phyloP scores from a whole-genome alignment of 371 early-diverging fungal species.

The Haplosporangium sp. region DNA sequence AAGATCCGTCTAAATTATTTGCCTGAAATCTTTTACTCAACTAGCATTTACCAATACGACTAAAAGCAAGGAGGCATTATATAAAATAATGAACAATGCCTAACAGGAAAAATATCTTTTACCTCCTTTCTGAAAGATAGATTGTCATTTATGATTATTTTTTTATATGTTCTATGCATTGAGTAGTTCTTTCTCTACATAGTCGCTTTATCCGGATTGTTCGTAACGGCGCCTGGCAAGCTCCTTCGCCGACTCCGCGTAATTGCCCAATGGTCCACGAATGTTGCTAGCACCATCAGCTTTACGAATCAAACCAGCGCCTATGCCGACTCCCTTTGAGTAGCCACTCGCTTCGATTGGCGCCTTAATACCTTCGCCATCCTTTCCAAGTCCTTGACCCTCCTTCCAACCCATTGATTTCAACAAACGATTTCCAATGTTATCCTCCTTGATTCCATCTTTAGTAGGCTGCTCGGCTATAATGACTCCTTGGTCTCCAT shows the following conservation, averaged over 20 bases:
- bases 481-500: slow-evolving; percentile 17
- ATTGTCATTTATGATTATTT: background rate
- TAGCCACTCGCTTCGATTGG: slow-evolving; percentile 56
- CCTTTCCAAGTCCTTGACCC: slow-evolving; percentile 74
- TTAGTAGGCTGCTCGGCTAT: slow-evolving; percentile 56
- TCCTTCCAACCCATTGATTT: slow-evolving; percentile 80
- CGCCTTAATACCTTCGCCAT: slow-evolving; percentile 54
- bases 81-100: background rate
- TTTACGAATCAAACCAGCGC: slow-evolving; percentile 41
- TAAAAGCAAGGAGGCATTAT: background rate
- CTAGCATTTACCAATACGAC: background rate
- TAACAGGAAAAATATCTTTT: background rate
- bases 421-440: slow-evolving; percentile 71
- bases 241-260: slow-evolving; percentile 51
- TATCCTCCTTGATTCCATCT: slow-evolving; percentile 58
- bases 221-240: slow-evolving; percentile 54
- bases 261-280: slow-evolving; percentile 29
- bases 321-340: slow-evolving; percentile 48
- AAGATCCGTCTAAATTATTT: no score
- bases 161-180: background rate
- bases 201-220: slow-evolving; percentile 19
- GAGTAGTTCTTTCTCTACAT: background rate
- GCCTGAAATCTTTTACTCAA: background rate
- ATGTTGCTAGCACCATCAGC: slow-evolving; percentile 16
- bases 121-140: background rate